Evolutionary conservation across 352 stramenopile species (phyloP).

Genomic region (Globisporangium echinulatum): DNA sequence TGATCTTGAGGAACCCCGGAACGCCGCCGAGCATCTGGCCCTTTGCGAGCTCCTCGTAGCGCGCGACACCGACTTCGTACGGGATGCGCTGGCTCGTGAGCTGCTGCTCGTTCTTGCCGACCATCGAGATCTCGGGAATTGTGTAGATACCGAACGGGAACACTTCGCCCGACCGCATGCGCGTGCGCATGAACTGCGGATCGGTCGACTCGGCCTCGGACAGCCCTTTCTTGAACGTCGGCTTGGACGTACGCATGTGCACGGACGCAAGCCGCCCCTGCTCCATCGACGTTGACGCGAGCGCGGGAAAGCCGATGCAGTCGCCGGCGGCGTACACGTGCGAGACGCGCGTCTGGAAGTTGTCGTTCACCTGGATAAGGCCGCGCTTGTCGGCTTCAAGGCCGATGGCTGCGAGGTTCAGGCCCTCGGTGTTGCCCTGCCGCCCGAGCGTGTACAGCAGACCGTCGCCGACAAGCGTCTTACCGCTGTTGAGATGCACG

Average conservation of each 20-base stretch:
- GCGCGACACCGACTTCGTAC: constrained; percentile 74
- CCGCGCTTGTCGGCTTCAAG: constrained; percentile 77
- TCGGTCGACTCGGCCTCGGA: constrained; percentile 49
- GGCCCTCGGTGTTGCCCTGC: constrained; percentile 82
- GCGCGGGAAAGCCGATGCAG: constrained; percentile 85
- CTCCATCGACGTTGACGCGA: constrained; percentile 90
- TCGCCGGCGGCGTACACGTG: constrained; percentile 89
- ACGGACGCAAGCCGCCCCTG: constrained; percentile 81
- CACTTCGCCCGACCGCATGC: constrained; percentile 82
- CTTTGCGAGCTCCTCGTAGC: constrained; percentile 81
- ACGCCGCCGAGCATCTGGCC: constrained; percentile 81
- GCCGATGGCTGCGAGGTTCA: constrained; percentile 78
- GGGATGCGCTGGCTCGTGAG: constrained; percentile 65
- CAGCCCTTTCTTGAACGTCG: constrained; percentile 46
- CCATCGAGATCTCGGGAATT: constrained; percentile 85
- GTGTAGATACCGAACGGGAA: constrained; percentile 88
- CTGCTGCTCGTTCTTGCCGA: constrained; percentile 87
- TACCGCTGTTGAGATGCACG: constrained; percentile 80
- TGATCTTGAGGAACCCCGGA: constrained; percentile 78
- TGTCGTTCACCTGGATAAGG: constrained; percentile 81
- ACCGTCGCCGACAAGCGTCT: constrained; percentile 77
- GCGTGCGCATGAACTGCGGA: constrained; percentile 58
- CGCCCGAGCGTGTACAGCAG: constrained; percentile 84
- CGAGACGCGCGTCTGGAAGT: constrained; percentile 82
- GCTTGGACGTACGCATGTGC: constrained; percentile 78